These are phyloP conservation scores for Aspergillus chevalieri DNA, from an alignment of 2,329 filamentous ascomycete species.

Conservation along the genomic window DNA sequence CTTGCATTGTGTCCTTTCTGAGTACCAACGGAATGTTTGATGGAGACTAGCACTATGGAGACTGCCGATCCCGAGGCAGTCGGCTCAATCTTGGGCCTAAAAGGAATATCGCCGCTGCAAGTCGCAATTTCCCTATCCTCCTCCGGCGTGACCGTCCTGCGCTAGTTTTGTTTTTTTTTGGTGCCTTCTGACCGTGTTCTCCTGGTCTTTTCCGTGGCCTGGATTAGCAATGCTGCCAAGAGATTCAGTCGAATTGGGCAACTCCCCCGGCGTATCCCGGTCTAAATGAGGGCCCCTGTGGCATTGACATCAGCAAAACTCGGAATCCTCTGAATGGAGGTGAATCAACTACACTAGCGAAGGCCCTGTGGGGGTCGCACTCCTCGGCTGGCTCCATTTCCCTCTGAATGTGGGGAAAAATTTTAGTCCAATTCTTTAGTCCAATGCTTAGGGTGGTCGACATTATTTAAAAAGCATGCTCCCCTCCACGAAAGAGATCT, in stretches of 20 bases:
- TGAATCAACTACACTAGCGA: background rate
- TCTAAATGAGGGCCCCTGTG: background rate
- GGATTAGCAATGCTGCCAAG: too few species aligned
- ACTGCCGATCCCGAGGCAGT: background rate
- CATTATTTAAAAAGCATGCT: background rate
- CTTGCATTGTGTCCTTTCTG: too few species aligned
- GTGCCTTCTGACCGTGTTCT: background rate
- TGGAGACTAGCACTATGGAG: background rate
- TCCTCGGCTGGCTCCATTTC: background rate
- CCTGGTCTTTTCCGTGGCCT: background rate
- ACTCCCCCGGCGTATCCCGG: constrained; percentile 1
- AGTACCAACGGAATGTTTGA: too few species aligned
- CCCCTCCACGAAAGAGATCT: background rate
- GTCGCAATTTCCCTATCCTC: constrained; percentile 12
- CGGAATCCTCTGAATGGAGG: background rate
- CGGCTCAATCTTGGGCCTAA: constrained; percentile 2
- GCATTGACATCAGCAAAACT: background rate
- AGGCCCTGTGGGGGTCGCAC: too few species aligned
- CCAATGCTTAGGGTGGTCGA: background rate
- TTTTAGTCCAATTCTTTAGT: background rate
- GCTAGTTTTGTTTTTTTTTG: background rate
- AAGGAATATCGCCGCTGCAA: constrained; percentile 3
- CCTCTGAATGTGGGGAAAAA: background rate
- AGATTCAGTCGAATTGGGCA: constrained; percentile 2
- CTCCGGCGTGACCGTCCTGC: background rate